These are phyloP conservation scores for Poa annua DNA, from an alignment of 176 grass and related monocot genomes.

Conservation along the genomic window DNA sequence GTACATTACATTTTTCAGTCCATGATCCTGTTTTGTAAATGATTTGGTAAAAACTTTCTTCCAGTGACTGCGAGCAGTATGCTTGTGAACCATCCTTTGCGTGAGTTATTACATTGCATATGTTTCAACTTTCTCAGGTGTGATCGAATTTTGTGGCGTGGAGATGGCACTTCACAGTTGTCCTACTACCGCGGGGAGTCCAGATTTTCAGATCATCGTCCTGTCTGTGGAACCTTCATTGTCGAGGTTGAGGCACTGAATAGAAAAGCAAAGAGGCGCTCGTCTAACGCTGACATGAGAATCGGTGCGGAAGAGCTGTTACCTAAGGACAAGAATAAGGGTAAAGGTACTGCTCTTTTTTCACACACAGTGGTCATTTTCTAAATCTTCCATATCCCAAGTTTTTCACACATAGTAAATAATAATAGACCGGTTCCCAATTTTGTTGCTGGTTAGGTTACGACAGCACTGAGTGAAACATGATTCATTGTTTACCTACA, in stretches of 20 bases:
- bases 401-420: neutral
- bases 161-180: conserved; percentile 66
- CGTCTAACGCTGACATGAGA: conserved; percentile 58
- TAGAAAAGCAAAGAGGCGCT: conserved; percentile 36
- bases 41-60: conserved; percentile 2
- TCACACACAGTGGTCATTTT: neutral
- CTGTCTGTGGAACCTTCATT: conserved; percentile 67
- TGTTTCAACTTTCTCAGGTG: conserved; percentile 64
- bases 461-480: neutral
- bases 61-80: conserved; percentile 8
- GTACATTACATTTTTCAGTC: neutral
- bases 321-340: conserved; percentile 42
- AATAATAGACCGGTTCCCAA: neutral
- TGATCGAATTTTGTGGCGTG: conserved; percentile 87
- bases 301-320: conserved; percentile 62
- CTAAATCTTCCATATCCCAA: neutral
- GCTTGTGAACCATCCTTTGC: neutral
- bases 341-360: conserved; percentile 37
- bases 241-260: conserved; percentile 56
- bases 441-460: neutral
- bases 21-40: conserved; percentile 17
- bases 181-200: conserved; percentile 74
- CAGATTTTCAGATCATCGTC: conserved; percentile 85
- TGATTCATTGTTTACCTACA: neutral
- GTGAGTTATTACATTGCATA: neutral